Percentiles rank a stretch among this genome's conserved stretches.
These are phyloP conservation scores for Geotrichum reessii DNA, from an alignment of 1,139 yeast genomes.

Conservation along the genomic window DNA sequence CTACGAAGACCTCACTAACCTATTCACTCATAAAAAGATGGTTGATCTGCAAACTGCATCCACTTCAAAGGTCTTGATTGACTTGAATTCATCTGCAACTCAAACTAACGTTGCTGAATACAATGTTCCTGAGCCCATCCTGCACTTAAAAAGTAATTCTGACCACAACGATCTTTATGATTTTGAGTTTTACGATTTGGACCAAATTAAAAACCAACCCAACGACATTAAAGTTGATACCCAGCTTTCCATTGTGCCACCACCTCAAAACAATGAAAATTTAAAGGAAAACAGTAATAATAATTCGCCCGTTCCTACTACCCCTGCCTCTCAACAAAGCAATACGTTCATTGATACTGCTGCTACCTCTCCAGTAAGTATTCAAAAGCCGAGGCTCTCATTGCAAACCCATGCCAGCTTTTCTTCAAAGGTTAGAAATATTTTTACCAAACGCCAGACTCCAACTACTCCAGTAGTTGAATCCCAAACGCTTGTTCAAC, in stretches of 20 bases:
- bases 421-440: not conserved
- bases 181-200: not conserved
- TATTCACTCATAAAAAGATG: not conserved
- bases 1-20: slow-evolving; percentile 12
- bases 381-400: not conserved
- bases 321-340: not conserved
- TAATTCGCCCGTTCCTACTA: not conserved
- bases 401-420: not conserved
- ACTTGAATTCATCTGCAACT: not conserved
- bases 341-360: not conserved
- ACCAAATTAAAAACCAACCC: not conserved
- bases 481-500: not conserved
- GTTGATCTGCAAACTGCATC: not conserved
- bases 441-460: not conserved
- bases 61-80: not conserved
- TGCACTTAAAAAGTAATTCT: not conserved
- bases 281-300: not conserved
- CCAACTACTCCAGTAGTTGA: not conserved
- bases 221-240: not conserved
- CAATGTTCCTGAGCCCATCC: not conserved
- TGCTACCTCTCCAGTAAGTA: not conserved
- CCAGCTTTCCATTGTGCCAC: not conserved
- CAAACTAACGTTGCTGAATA: not conserved
- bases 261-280: not conserved
- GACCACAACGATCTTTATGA: not conserved